These are phyloP conservation scores for Colletotrichum noveboracense DNA, from an alignment of 2,329 filamentous ascomycete genomes.

Conservation along the genomic window DNA sequence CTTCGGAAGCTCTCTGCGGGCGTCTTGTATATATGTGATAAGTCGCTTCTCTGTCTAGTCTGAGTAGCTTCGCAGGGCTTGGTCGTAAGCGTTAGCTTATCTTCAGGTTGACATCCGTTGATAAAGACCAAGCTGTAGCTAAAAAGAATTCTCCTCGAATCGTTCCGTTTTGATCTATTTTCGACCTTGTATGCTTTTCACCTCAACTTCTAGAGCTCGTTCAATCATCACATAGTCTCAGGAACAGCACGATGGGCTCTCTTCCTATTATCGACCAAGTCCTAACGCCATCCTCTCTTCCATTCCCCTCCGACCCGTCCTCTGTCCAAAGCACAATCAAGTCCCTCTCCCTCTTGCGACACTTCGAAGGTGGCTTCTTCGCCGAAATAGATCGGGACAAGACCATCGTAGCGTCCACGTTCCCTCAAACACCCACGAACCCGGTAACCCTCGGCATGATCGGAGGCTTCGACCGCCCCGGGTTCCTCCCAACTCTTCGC, in stretches of 20 bases:
- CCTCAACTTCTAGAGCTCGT: not conserved
- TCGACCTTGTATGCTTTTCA: not conserved
- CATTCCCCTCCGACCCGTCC: constrained; percentile 10
- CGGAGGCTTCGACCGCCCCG: constrained; percentile 31
- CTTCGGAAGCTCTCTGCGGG: not conserved
- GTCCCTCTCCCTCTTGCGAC: constrained; percentile 53
- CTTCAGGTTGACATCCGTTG: not conserved
- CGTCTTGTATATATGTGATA: not conserved
- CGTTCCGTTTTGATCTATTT: not conserved
- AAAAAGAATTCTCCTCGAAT: not conserved
- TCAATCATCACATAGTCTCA: not conserved
- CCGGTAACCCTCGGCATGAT: constrained; percentile 40
- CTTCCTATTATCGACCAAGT: not conserved
- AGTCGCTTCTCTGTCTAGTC: not conserved
- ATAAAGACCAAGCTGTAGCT: not conserved
- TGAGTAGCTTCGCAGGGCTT: not conserved
- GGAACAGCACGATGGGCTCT: not conserved
- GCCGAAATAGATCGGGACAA: constrained; percentile 63
- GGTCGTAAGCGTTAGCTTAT: not conserved
- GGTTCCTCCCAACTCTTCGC: not conserved
- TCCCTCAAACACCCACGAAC: constrained; percentile 43
- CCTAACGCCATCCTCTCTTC: constrained; percentile 5
- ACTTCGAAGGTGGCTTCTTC: constrained; percentile 71
- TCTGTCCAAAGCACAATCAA: constrained; percentile 29
- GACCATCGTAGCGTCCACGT: constrained; percentile 59